Base-by-base conservation (phyloP, 208 protist genomes). In the Trypanosoma melophagium region DNA sequence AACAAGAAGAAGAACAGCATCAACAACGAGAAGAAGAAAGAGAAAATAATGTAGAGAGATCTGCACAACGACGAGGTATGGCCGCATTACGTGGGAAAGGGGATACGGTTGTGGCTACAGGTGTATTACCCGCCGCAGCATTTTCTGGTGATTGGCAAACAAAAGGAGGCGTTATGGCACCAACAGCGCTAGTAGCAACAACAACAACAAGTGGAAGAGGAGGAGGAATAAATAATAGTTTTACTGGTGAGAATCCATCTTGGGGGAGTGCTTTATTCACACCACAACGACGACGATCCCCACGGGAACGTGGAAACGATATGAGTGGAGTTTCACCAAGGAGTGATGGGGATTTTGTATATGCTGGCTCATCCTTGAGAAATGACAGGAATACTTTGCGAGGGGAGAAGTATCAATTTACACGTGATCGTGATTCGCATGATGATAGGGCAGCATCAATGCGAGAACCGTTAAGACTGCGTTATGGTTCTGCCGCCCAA, bases 401-500 rank as follows among this genome's bases (percentile, higher is more conserved):
- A 16, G 24, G 8, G 10, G 57, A 51, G 16, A 17, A 31, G 22
- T n/a, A 17, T 14, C 17, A 0, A 21, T 8, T 3, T 3, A 5
- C 40, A 35, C 13, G 42, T 35, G 57, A 50, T 9, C 12, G 49
- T 10, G 16, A 2, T 35, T 7, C 22, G 0, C 47, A 47, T 45
- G 16, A 47, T 45, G 16, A 2, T 28, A 13, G 19, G 17, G 42
- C 14, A 14, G 55, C 28, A 19, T 17, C 60, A 3, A 1, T 44
- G 8, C 2, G n/a, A n/a, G 60, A 55, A 38, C 60, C 60, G 12
- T 49, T 65, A 28, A 17, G 31, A 19, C 47, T 65, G 28, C 44
- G 21, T 9, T 65, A 65, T 35, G 47, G 60, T 25, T 45, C 22
- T 49, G 28, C 10, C 17, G 40, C 13, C 7, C 8, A 53, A 5